phyloP scores from a whole-genome alignment of 2,329 filamentous ascomycete species.

The Calonectria hawksworthii region DNA sequence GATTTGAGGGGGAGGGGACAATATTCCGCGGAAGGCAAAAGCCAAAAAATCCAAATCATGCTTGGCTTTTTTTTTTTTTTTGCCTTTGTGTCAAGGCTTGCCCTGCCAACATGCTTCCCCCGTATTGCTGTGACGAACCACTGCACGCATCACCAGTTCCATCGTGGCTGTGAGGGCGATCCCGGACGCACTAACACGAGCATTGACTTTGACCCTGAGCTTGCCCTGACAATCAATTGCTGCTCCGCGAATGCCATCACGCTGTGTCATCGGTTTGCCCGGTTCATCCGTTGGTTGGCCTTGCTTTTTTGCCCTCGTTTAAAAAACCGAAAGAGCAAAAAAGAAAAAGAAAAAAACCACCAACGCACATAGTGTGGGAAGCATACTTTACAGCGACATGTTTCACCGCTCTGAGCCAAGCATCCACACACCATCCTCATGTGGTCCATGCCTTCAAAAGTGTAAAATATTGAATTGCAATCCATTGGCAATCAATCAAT shows the following conservation, averaged over 20 bases:
- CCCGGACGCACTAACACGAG: not conserved
- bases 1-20: not conserved
- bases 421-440: not conserved
- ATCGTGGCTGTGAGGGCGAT: not conserved
- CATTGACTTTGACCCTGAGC: constrained; percentile 5
- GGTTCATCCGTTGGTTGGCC: not conserved
- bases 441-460: not conserved
- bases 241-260: not conserved
- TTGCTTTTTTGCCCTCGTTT: not conserved
- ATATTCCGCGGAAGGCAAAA: not conserved
- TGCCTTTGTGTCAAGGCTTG: not conserved
- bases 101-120: not conserved
- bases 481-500: not conserved
- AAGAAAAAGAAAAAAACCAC: not conserved
- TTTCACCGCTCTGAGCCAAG: not conserved
- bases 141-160: not conserved
- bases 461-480: constrained; percentile 4
- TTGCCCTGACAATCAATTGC: not conserved
- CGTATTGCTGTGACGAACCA: not conserved
- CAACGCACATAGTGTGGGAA: not conserved
- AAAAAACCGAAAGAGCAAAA: not conserved
- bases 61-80: not conserved
- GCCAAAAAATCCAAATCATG: not conserved
- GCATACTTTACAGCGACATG: not conserved
- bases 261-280: not conserved